Base-by-base conservation (phyloP, 306 rosid genomes). In the Pyrus bretschneideri region DNA sequence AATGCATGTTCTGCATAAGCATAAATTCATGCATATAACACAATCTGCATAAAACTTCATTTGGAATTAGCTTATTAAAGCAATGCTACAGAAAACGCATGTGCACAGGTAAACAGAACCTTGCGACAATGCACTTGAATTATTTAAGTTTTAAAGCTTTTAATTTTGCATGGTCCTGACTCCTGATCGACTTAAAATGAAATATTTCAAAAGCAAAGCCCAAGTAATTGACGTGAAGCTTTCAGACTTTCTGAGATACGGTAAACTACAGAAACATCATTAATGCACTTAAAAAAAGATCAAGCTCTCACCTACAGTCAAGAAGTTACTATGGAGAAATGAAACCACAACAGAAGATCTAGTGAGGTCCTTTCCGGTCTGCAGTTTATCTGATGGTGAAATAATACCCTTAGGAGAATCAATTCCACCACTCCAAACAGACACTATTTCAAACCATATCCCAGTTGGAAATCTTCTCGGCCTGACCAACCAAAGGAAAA, bases 391-490 rank as follows among this genome's bases (percentile, higher is more conserved):
- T 57, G 81, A 79, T 29, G 72, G 59, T 44, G 80, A 81, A 79
- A 74, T 69, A 70, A 78, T 62, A 68, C 61, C 76, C 71, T 69
- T 59, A 4, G 75, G 64, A 79, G 82, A 69, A 78, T 70, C 75
- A 31, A 57, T 83, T 72, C 63, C 23, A 70, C 80, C 71, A 77
- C 80, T 80, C 78, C 62, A 81, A 81, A 88, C 87, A 69, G 88
- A 78, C 23, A 84, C 67, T 46, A 85, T 80, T 85, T 94, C 96
- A 81, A 94, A 90, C 98, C 93, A 92, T 76, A 94, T 87, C 81
- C 97, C 96, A 80, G 88, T 86, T 45, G 98, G 97, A 81, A 92
- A 95, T 78, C 91, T 85, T 79, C 84, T 86, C 55, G 79, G 91
- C 77, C 87, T 78, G 74, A 83, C 84, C 89, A 89, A 79, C 97